Percentiles rank a stretch among this genome's conserved stretches.
These are phyloP conservation scores for Orobanche coerulescens DNA, from an alignment of 257 asterid genomes.

Conservation along the genomic window DNA sequence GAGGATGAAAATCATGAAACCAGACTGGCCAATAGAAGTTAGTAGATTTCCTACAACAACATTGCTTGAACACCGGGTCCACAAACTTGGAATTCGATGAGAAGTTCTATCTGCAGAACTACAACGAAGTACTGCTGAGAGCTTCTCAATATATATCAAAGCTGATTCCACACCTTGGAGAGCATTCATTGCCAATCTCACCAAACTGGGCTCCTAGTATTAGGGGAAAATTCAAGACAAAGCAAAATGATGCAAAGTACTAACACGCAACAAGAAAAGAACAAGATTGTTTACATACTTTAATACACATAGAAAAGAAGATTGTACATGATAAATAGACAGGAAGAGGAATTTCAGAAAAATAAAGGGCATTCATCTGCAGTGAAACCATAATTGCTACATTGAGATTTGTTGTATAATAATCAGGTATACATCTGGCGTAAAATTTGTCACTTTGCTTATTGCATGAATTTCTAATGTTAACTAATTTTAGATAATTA, in stretches of 20 bases:
- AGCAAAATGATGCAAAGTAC: constrained; percentile 1
- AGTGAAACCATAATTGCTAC: not conserved
- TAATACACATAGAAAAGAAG: constrained; percentile 1
- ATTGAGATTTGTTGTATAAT: not conserved
- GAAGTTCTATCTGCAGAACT: constrained; percentile 80
- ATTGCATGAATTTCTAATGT: no score
- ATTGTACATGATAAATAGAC: not conserved
- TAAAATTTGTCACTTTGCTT: no score
- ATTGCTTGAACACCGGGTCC: constrained; percentile 79
- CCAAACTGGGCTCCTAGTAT: constrained; percentile 83
- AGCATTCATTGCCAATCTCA: constrained; percentile 83
- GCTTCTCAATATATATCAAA: constrained; percentile 52
- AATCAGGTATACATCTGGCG: not conserved
- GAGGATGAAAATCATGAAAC: constrained; percentile 64
- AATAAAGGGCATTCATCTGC: not conserved
- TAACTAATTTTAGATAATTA: no score
- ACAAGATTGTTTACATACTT: not conserved
- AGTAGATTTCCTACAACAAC: constrained; percentile 71
- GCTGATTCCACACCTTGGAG: constrained; percentile 84
- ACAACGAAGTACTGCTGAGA: constrained; percentile 50
- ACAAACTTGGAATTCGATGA: constrained; percentile 62
- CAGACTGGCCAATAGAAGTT: constrained; percentile 68
- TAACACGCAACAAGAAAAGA: not conserved
- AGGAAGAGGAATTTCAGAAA: not conserved
- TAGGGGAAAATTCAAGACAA: constrained; percentile 20